Evolutionary conservation across 2,329 filamentous ascomycete genomes (phyloP).

Genomic region (Nigrospora osmanthi): DNA sequence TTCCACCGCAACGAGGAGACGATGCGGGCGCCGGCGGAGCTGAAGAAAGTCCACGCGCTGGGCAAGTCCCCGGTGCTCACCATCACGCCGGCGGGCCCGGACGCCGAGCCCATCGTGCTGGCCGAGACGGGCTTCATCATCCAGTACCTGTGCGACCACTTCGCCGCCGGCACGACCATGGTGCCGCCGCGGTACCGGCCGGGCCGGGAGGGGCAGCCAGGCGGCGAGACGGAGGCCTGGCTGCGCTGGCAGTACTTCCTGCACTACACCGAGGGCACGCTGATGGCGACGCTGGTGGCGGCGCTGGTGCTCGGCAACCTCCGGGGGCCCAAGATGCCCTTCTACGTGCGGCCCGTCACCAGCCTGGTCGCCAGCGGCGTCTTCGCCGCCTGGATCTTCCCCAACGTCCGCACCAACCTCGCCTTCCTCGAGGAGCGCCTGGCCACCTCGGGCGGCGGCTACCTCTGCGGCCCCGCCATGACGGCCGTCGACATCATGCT

Average conservation of each 20-base stretch:
- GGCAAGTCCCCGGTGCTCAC: conserved; percentile 80
- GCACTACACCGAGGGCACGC: conserved; percentile 77
- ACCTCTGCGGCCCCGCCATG: conserved; percentile 40
- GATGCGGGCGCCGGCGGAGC: conserved; percentile 64
- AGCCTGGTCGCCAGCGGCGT: conserved; percentile 33
- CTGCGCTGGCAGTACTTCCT: conserved; percentile 60
- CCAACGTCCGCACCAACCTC: conserved; percentile 40
- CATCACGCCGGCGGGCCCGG: conserved; percentile 36
- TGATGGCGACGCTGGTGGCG: conserved; percentile 37
- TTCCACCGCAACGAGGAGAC: conserved; percentile 61
- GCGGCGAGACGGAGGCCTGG: conserved; percentile 54
- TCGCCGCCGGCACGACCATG: conserved; percentile 34
- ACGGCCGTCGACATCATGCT: conserved; percentile 46
- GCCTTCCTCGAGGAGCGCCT: conserved; percentile 42
- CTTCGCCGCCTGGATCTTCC: conserved; percentile 33
- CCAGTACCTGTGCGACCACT: conserved; percentile 72
- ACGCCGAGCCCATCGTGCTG: conserved; percentile 47
- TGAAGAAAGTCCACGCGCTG: conserved; percentile 73
- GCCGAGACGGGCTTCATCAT: conserved; percentile 77
- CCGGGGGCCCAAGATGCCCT: conserved; percentile 38
- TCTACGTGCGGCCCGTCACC: conserved; percentile 45
- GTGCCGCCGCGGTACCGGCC: conserved; percentile 47
- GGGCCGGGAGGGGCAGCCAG: conserved; percentile 48
- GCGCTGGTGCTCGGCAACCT: conserved; percentile 22
- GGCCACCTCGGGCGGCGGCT: conserved; percentile 32